phyloP scores from a whole-genome alignment of 73 alveolate genomes.

The Diophrys sp. region DNA sequence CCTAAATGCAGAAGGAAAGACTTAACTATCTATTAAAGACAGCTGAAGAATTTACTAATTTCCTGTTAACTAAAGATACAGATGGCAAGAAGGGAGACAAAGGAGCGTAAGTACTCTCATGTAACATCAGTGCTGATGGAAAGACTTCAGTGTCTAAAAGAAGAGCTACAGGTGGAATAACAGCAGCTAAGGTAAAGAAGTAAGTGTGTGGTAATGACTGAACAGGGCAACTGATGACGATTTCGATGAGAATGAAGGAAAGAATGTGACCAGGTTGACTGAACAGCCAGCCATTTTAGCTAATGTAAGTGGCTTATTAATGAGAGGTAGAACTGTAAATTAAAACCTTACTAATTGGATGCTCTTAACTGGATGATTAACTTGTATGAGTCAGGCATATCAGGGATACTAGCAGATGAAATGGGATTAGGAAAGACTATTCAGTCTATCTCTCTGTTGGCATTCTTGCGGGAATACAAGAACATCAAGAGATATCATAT shows the following conservation, averaged over 20 bases:
- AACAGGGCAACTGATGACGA: conserved; percentile 10
- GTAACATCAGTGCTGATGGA: no score
- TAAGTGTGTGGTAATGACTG: no score
- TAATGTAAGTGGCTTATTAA: neutral
- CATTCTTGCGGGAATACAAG: conserved; percentile 73
- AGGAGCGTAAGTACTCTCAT: no score
- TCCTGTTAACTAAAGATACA: no score
- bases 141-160: neutral
- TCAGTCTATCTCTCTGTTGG: conserved; percentile 71
- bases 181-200: no score
- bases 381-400: conserved; percentile 75
- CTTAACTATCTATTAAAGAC: no score
- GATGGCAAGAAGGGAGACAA: no score
- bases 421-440: conserved; percentile 95
- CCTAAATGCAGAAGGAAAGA: no score
- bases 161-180: no score
- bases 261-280: conserved; percentile 49
- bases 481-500: conserved; percentile 67
- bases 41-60: no score
- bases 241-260: conserved; percentile 25
- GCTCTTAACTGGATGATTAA: conserved; percentile 96
- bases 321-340: conserved; percentile 37
- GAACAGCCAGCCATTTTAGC: conserved; percentile 59
- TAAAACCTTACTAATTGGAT: conserved; percentile 88
- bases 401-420: conserved; percentile 94